These are phyloP conservation scores for Chrysosporium keratinophilum DNA, from an alignment of 2,329 filamentous ascomycete genomes.

Conservation along the genomic window DNA sequence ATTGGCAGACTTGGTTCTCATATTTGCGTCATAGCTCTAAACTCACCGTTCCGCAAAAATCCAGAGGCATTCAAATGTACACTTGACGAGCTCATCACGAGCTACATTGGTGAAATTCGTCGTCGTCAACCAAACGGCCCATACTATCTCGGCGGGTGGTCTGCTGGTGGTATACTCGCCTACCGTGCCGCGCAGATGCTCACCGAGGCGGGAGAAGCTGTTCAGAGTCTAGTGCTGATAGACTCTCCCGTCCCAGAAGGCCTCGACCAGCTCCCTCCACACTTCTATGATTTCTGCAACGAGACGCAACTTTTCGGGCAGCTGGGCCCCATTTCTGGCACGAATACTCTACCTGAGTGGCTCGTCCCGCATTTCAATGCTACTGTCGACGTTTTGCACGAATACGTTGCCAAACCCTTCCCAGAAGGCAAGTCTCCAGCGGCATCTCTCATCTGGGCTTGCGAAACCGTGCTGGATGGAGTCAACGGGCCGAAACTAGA, in stretches of 20 bases:
- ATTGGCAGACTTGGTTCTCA: constrained; percentile 35
- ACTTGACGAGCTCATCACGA: constrained; percentile 53
- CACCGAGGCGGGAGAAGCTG: constrained; percentile 39
- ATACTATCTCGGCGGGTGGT: constrained; percentile 47
- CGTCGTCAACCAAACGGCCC: constrained; percentile 57
- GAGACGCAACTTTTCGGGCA: constrained; percentile 40
- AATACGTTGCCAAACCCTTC: constrained; percentile 30
- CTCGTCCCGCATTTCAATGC: constrained; percentile 44
- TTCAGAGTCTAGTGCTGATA: constrained; percentile 43
- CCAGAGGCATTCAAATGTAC: constrained; percentile 56
- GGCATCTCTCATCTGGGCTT: not conserved
- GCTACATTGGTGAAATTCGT: constrained; percentile 60
- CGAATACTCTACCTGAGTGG: constrained; percentile 37
- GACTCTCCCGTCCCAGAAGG: constrained; percentile 48
- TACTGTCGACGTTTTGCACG: constrained; percentile 39
- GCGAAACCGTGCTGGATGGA: constrained; percentile 13
- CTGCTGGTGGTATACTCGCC: constrained; percentile 46
- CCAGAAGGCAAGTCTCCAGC: constrained; percentile 13
- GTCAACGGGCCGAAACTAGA: constrained; percentile 9
- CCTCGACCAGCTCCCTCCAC: constrained; percentile 55
- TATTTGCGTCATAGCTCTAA: constrained; percentile 47
- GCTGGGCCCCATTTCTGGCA: constrained; percentile 21
- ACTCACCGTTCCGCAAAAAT: constrained; percentile 61
- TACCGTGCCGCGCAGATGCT: constrained; percentile 44
- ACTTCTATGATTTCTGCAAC: constrained; percentile 43